phyloP scores from a whole-genome alignment of 495 filamentous ascomycete genomes.

The Penicillium cinerascens region DNA sequence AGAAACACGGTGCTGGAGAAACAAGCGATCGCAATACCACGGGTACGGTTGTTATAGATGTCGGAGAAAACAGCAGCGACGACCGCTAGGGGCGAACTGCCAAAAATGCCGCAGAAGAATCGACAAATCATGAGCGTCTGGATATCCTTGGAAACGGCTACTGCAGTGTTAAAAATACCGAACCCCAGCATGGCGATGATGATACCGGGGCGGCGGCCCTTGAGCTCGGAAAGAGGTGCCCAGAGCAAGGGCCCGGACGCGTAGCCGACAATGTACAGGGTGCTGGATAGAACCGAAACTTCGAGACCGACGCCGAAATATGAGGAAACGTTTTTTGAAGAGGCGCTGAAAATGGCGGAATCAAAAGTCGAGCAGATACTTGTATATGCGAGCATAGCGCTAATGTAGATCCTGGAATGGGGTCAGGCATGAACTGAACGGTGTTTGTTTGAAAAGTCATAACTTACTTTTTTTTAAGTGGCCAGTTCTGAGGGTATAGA shows the following conservation, averaged over 20 bases:
- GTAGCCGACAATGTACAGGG: conserved; percentile 57
- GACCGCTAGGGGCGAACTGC: conserved; percentile 70
- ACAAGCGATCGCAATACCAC: conserved; percentile 64
- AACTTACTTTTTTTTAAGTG: conserved; percentile 63
- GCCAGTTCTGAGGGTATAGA: conserved; percentile 78
- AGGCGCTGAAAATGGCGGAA: conserved; percentile 33
- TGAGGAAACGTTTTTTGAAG: conserved; percentile 14
- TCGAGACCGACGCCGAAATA: conserved; percentile 51
- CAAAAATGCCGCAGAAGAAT: conserved; percentile 66
- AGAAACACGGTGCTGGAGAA: conserved; percentile 84
- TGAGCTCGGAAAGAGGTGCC: conserved; percentile 64
- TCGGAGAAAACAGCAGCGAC: conserved; percentile 89
- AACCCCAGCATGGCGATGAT: conserved; percentile 49
- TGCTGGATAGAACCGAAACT: conserved; percentile 53
- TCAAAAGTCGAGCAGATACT: conserved; percentile 41
- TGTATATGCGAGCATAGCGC: conserved; percentile 36
- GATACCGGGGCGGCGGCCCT: conserved; percentile 55
- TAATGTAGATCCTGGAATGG: conserved; percentile 20
- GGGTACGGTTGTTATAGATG: conserved; percentile 76
- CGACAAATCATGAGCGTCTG: conserved; percentile 58
- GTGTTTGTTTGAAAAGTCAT: background rate
- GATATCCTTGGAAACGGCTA: conserved; percentile 58
- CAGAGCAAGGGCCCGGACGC: conserved; percentile 59
- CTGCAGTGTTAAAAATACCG: conserved; percentile 58
- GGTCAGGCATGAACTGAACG: background rate